A percentile compares a stretch with the other conserved stretches of the same genome.
phyloP scores from a whole-genome alignment of 1,284 basidiomycete genomes.

The Moniliophthora roreri region DNA sequence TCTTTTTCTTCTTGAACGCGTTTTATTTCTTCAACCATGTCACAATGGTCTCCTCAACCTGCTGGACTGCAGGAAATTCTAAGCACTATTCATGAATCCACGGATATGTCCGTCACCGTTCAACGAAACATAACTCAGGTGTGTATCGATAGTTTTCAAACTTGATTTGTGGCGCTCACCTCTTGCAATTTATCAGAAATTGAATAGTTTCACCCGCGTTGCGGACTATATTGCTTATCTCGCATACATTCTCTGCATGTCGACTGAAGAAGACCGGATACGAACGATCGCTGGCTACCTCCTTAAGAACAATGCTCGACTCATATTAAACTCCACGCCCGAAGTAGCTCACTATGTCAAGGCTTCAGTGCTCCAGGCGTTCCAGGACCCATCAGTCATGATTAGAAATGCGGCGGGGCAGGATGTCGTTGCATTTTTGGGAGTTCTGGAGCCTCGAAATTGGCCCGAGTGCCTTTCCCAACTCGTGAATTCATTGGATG shows the following conservation, averaged over 20 bases:
- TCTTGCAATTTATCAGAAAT: slow-evolving; percentile 60
- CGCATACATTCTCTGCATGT: slow-evolving; percentile 84
- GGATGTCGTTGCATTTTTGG: slow-evolving; percentile 86
- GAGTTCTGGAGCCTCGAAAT: slow-evolving; percentile 81
- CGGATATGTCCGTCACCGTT: slow-evolving; percentile 68
- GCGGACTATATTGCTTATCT: slow-evolving; percentile 98
- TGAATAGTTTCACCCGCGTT: slow-evolving; percentile 84
- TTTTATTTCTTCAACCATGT: slow-evolving; percentile 10
- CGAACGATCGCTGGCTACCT: slow-evolving; percentile 95
- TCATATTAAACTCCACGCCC: slow-evolving; percentile 65
- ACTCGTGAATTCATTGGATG: slow-evolving; percentile 78
- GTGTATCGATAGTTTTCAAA: slow-evolving; percentile 27
- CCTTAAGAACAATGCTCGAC: slow-evolving; percentile 91
- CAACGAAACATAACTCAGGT: slow-evolving; percentile 80
- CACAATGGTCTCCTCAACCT: slow-evolving; percentile 72
- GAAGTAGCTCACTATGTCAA: slow-evolving; percentile 83
- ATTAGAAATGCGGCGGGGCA: slow-evolving; percentile 91
- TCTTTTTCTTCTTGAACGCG: slow-evolving; percentile 9
- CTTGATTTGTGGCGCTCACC: slow-evolving; percentile 23
- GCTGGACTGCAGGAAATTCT: slow-evolving; percentile 82
- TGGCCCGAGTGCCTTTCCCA: slow-evolving; percentile 92
- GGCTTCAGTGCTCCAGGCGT: slow-evolving; percentile 76
- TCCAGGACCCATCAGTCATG: slow-evolving; percentile 79
- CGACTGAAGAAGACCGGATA: slow-evolving; percentile 86
- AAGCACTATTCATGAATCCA: slow-evolving; percentile 83